Evolutionary conservation across 306 rosid genomes (phyloP), one percentile per base, ranked within the genome.

Genomic region (Urtica urens): DNA sequence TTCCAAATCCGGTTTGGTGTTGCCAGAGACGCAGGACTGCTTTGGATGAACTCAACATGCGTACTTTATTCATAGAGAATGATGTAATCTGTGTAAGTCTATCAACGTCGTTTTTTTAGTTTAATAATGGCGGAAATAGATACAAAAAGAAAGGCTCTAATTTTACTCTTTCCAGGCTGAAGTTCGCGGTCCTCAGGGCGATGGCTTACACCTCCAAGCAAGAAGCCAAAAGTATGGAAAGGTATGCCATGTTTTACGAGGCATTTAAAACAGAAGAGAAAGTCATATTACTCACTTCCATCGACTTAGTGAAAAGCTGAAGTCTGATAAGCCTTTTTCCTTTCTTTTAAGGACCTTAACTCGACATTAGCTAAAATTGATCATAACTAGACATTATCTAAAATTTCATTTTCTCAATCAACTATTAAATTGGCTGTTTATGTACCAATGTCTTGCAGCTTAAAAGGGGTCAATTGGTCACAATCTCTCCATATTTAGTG

Each of bases 151-250:
- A n/a, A n/a, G n/a, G n/a, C n/a, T n/a, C n/a, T n/a, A n/a, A n/a
- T 35, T 38, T 41, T 30, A 19, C 68, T 7, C 29, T 2, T 17
- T 44, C 2, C 51, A 84, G 97, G 95, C 95, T 7, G 97, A 90
- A 67, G 85, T 90, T 63, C 94, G 95, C 24, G 92, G 94, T 51
- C 69, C 73, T 39, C 95, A 84, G 66, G 68, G 75, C 38, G 95
- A 90, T 58, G 95, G 99, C 40, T 67, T 88, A 55, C 95, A 88
- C 63, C 92, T 90, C 62, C 97, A 90, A 71, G 95, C 97, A 60
- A 72, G 97, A 75, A 90, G 95, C 59, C 86, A 77, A 70, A 84
- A 84, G 66, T 90, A 81, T 44, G 97, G 93, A 22, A 90, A 90
- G 95, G 99, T 85, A 31, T 35, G 71, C 64, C 56, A 29, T 24